Evolutionary conservation across 257 asterid genomes (phyloP), one percentile per base, ranked within the genome.

Genomic region (Solanum stenotomum): DNA sequence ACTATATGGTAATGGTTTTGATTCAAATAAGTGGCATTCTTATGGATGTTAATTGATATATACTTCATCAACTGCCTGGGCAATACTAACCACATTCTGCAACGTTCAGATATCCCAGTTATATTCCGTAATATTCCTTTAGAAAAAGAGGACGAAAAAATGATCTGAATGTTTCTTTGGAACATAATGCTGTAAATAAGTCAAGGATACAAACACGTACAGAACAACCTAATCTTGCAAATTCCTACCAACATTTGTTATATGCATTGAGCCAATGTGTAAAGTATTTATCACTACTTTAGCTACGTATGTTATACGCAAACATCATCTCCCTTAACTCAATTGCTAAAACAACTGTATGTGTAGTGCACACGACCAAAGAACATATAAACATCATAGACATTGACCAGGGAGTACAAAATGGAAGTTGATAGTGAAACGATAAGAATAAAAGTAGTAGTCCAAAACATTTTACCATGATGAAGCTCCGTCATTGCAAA

Each of bases 401-500:
- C 25, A 42, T 7, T 15, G 25, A 46, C 85, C 67, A 81, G 27
- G 27, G 85, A 40, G 13, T 79, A 44, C 29, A 42, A 42, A 46
- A 29, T 81, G 68, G 68, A 81, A 27, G 42, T 81, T 81, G 27
- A 3, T 82, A 31, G 75, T 52, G 20, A 65, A 56, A 87, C 6
- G 8, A 68, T 38, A 59, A 35, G 18, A 34, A 67, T 81, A 88
- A 77, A 61, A 52, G 86, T 91, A 90, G 86, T 49, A n/a, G 29
- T 18, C 59, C 44, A 49, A 16, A 86, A 89, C n/a, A 71, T 44
- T 89, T 83, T 93, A 97, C 99, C 99, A 88, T 97, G 99, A 94
- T 97, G 98, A 90, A 97, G 98, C 88, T 97, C 99, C 1, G 99
- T 97, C 99, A 97, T 97, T 0, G 99, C 99, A 85, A 97, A 96